Percentiles rank a stretch among this genome's conserved stretches.
Evolutionary conservation across 148 eudicot genomes (phyloP).

Genomic region (Dysphania ambrosioides): DNA sequence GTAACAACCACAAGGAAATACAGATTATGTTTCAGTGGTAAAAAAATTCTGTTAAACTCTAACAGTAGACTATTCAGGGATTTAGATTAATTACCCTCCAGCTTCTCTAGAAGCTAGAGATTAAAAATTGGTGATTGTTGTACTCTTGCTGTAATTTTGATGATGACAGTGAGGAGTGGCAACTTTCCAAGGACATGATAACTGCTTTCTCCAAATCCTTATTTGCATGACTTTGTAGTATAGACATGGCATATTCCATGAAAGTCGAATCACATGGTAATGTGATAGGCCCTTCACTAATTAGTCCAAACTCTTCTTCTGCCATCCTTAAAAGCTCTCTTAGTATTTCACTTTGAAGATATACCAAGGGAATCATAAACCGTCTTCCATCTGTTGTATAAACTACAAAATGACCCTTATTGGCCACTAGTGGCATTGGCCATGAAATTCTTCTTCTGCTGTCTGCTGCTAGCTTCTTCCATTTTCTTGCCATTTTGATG

Average conservation of each 20-base stretch:
- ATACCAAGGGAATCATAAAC: conserved; percentile 17
- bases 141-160: background rate
- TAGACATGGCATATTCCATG: conserved; percentile 32
- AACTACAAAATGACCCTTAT: conserved; percentile 29
- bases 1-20: background rate
- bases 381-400: conserved; percentile 21
- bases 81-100: background rate
- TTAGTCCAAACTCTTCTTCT: conserved; percentile 40
- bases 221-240: conserved; percentile 27
- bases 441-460: conserved; percentile 23
- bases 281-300: conserved; percentile 36
- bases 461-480: conserved; percentile 28
- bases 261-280: conserved; percentile 43
- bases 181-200: conserved; percentile 1
- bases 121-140: background rate
- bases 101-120: conserved; percentile 9
- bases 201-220: conserved; percentile 11
- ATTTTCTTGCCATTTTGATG: conserved; percentile 27
- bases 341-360: conserved; percentile 19
- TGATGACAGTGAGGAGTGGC: conserved; percentile 4
- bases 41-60: too few relatives aligned
- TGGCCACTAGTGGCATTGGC: conserved; percentile 7
- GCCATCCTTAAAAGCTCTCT: conserved; percentile 38
- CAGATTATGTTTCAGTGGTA: too few relatives aligned
- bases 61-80: background rate